Base-by-base conservation (phyloP, 768 basidiomycete species). In the Amanita exitialis region DNA sequence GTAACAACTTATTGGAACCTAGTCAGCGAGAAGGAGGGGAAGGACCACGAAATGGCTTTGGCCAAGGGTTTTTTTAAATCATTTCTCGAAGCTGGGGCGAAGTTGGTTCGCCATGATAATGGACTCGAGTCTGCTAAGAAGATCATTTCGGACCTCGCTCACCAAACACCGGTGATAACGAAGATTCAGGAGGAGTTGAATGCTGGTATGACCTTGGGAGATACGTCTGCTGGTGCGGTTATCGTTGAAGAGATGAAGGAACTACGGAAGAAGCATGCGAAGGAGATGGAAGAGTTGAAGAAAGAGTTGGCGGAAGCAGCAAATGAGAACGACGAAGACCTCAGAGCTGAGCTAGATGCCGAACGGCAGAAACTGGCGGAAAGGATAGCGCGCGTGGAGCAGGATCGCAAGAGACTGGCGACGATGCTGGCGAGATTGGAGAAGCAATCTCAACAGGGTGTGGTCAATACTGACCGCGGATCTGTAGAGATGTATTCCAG, bases 1-100 rank as follows among this genome's bases (percentile, higher is more conserved):
- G 69, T 71, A 49, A 76, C 76, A 54, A 76, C 64, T 42, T 72
- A 66, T 66, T 75, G 73, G 73, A 64, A 61, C 4, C 57, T 61
- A 38, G 70, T 71, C 44, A 58, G 61, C 53, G 59, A 56, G 45
- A 65, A 63, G 52, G 18, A 30, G 0, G 21, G 16, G 21, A 5
- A 39, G 1, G 30, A 30, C 10, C 67, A 75, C 7, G 71, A 76
- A 55, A 48, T 39, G 0, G 69, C 70, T 51, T 65, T 75, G 18
- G 38, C 49, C 10, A 36, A 43, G 2, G 49, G 35, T 54, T 64
- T 63, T 42, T 73, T 72, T 54, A 71, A 72, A 53, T 63, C 69
- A 20, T 67, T 66, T 21, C 59, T 75, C 25, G 66, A 72, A 28
- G 66, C 64, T 56, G 71, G 73, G 13, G 71, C 74, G 0, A 53